Evolutionary conservation across 495 filamentous ascomycete genomes (phyloP), one percentile per base, ranked within the genome.

Genomic region (Parathielavia appendiculata): DNA sequence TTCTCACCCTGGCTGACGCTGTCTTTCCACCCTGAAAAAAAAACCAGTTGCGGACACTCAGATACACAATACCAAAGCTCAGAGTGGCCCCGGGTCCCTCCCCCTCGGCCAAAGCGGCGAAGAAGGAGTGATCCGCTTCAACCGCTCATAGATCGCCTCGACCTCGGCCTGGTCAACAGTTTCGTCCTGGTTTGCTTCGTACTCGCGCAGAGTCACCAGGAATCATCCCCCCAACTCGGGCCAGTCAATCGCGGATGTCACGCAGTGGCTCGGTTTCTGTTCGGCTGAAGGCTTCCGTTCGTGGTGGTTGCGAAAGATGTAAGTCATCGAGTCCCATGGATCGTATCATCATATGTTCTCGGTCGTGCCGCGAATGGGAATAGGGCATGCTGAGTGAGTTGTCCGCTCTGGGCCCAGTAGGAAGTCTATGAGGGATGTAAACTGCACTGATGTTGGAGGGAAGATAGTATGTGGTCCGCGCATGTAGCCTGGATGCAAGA

Each of bases 291-390:
- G 13, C 26, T 41, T 41, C 8, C 51, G 22, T 16, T 54, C 22
- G 26, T 43, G 8, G 20, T 16, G 22, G 22, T 44, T 38, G 13
- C 39, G 51, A 8, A 54, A 34, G 26, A 54, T 54, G 39, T 43
- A 54, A 2, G 22, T 43, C 39, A 41, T 53, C 4, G 51, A 43
- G 16, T 43, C 51, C 51, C 51, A 53, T 2, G 51, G 51, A 13
- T 43, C 38, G 36, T 17, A 54, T 9, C 39, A 22, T 16, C 39
- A 54, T 20, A 8, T 0, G 8, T 44, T 23, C 20, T 43, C 23
- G 8, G 17, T 2, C 3, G 22, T 43, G 8, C 38, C 34, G 23
- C 34, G 23, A 11, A 54, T 34, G 14, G 39, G 51, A n/a, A 44
- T 20, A 2, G n/a, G 16, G 23, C 51, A 54, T 14, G 36, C 13